These are phyloP conservation scores for Wallacemonas rigidus DNA, from an alignment of 208 protist genomes.

Conservation along the genomic window DNA sequence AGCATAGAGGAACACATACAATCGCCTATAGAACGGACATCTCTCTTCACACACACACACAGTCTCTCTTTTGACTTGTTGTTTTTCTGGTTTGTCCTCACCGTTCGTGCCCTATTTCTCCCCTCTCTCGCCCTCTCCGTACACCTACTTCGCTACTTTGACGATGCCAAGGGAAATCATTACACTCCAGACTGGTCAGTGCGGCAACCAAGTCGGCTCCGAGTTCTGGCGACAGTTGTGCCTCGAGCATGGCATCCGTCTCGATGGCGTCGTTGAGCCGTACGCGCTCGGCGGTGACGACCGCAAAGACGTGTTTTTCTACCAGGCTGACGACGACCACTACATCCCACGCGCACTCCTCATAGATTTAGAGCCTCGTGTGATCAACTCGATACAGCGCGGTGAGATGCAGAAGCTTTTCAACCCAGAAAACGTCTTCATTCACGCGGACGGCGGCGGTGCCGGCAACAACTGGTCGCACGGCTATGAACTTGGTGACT, in stretches of 20 bases:
- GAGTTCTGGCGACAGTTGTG: conserved; percentile 99
- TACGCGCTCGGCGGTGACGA: conserved; percentile 95
- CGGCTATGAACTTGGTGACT: conserved; percentile 93
- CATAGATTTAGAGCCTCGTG: conserved; percentile 99
- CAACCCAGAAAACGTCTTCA: conserved; percentile 99
- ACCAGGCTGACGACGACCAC: conserved; percentile 99
- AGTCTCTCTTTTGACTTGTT: background rate
- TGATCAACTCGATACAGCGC: conserved; percentile 95
- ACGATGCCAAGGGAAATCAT: conserved; percentile 99
- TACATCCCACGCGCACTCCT: conserved; percentile 99
- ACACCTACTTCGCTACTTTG: background rate
- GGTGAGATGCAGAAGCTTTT: conserved; percentile 96
- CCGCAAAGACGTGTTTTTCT: conserved; percentile 99
- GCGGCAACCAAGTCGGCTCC: conserved; percentile 95
- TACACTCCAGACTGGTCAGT: conserved; percentile 99
- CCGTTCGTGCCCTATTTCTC: background rate
- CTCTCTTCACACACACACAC: no score
- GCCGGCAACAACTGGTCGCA: conserved; percentile 99
- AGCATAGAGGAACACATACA: no score
- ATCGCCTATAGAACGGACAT: no score
- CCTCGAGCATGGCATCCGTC: conserved; percentile 98
- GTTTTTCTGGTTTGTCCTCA: no score
- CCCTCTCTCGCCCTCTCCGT: conserved; percentile 1
- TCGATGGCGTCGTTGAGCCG: conserved; percentile 94
- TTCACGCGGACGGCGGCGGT: conserved; percentile 95